Base-by-base conservation (phyloP, 306 rosid species). In the Cucurbita moschata region DNA sequence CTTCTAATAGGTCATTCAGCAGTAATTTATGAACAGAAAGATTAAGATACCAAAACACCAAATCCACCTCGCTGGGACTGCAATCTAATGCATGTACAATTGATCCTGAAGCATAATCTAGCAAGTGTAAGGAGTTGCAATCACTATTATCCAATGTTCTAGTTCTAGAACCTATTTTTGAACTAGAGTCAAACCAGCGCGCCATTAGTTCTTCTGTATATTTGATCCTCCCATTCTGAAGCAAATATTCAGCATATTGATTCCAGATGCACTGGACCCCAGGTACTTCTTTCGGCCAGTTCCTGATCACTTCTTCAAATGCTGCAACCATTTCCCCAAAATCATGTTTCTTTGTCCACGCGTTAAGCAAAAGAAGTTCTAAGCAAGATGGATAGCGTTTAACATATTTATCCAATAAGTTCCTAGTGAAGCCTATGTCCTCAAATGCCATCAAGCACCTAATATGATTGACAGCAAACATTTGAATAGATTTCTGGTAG, bases 231-330 rank as follows among this genome's bases (percentile, higher is more conserved):
- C 71, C 86, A 77, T 84, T 79, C 72, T 77, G 84, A 76, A 94
- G 78, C 23, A 86, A 87, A 77, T 77, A 81, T 77, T 87, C 91
- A 74, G 86, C 84, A 54, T 89, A 94, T 75, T 94, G 97, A 79
- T 94, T 87, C 98, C 98, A 94, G 75, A 94, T 84, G 82, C 94
- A 86, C 4, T 90, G 92, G 72, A 94, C 71, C 44, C 98, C 98
- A 46, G 97, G 97, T 74, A 81, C 83, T 76, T 84, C 83, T 73
- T 86, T 89, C 21, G 92, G 92, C 98, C 98, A 90, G 79, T 79
- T 80, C 63, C 51, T 72, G 65, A 90, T 83, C 57, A 84, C 87
- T 59, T 88, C 89, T 88, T 94, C 95, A 72, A 94, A 90, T 21
- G 88, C 97, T 72, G 53, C 51, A 75, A 82, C 81, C 74, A 71